These are phyloP conservation scores for Nothophoma quercina DNA, from an alignment of 2,329 filamentous ascomycete genomes.

Conservation along the genomic window DNA sequence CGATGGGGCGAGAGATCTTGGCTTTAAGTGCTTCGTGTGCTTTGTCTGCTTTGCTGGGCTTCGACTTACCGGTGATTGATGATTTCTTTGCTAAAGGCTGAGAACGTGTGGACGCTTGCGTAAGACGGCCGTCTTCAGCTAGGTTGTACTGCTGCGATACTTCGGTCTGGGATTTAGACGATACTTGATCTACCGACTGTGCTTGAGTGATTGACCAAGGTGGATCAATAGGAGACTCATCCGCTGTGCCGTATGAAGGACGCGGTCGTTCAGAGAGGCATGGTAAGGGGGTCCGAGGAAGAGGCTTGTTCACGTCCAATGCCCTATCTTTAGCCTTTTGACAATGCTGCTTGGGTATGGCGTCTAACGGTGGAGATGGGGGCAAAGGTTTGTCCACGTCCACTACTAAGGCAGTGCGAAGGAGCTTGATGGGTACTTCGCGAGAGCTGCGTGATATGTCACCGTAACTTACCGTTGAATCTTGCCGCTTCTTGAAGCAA, in stretches of 20 bases:
- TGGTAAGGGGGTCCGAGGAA: slow-evolving; percentile 14
- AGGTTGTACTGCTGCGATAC: background rate
- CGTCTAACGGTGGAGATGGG: slow-evolving; percentile 12
- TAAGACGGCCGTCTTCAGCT: too few species aligned
- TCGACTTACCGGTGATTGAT: background rate
- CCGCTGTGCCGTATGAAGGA: background rate
- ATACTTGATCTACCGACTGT: background rate
- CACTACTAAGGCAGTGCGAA: background rate
- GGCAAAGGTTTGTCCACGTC: slow-evolving; percentile 28
- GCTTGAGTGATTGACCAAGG: background rate
- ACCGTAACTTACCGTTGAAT: slow-evolving; percentile 4
- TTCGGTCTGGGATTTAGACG: background rate
- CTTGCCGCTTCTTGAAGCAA: too few species aligned
- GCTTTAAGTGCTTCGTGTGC: slow-evolving; percentile 23
- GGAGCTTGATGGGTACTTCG: slow-evolving; percentile 21
- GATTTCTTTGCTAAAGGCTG: background rate
- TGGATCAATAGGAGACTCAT: background rate
- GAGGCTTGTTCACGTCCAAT: background rate
- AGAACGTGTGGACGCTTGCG: background rate
- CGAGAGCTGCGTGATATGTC: slow-evolving; percentile 16
- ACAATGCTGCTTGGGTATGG: slow-evolving; percentile 1
- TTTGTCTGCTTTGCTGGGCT: slow-evolving; percentile 7
- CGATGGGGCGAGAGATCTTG: slow-evolving; percentile 32
- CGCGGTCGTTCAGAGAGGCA: background rate
- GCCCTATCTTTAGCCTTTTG: background rate